phyloP scores from a whole-genome alignment of 495 filamentous ascomycete species.

The Neurospora sublineolata region DNA sequence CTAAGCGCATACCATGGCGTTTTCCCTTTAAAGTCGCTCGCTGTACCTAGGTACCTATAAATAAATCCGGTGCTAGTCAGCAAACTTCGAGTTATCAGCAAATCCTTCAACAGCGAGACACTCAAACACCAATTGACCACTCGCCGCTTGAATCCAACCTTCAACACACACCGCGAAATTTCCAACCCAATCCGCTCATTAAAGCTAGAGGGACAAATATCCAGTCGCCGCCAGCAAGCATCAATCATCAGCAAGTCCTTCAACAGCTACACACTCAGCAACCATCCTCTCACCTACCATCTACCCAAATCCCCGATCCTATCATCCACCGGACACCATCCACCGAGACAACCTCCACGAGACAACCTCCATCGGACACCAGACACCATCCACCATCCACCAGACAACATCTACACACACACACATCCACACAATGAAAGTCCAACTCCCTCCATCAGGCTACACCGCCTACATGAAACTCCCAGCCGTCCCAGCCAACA shows the following conservation, averaged over 20 bases:
- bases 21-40: neutral
- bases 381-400: neutral
- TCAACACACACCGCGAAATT: neutral
- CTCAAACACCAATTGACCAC: neutral
- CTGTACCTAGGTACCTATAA: neutral
- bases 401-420: neutral
- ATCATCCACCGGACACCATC: no score
- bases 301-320: neutral
- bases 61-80: neutral
- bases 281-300: neutral
- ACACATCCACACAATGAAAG: neutral
- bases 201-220: no score
- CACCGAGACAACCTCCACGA: neutral
- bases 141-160: neutral
- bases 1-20: neutral
- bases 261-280: neutral
- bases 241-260: neutral
- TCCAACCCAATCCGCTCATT: neutral
- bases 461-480: conserved; percentile 1
- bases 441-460: neutral
- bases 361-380: no score
- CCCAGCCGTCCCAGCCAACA: conserved; percentile 7
- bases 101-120: neutral
- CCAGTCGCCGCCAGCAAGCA: neutral
- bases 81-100: neutral